These are phyloP conservation scores for Sherardia arvensis DNA, from an alignment of 257 asterid species.

Conservation along the genomic window DNA sequence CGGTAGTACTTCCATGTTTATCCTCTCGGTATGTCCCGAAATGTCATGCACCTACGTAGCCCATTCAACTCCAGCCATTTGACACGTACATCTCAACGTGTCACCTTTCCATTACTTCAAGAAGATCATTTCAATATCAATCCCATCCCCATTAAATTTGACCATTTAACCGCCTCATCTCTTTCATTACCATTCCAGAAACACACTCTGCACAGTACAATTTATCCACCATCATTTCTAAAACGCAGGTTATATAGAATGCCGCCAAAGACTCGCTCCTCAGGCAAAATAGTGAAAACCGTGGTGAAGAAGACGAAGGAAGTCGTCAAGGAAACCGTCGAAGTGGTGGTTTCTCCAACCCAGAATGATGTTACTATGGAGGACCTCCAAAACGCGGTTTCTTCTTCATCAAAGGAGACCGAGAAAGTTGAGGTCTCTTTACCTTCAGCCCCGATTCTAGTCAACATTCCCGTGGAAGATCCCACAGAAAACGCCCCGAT, in stretches of 20 bases:
- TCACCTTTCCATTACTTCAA: not conserved
- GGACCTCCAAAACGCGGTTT: not conserved
- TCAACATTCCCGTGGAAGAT: conserved; percentile 17
- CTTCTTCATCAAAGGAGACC: conserved; percentile 28
- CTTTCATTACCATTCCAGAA: not conserved
- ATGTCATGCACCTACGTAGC: conserved; percentile 28
- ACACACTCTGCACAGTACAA: not conserved
- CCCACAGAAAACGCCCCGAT: not conserved
- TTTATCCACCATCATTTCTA: not conserved
- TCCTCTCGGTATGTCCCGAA: not conserved
- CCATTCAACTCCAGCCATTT: not conserved
- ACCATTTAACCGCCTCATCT: not conserved
- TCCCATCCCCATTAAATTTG: not conserved
- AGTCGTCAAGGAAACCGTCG: conserved; percentile 56
- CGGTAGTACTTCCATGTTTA: no score
- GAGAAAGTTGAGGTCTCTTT: conserved; percentile 27
- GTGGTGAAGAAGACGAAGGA: conserved; percentile 47
- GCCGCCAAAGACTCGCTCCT: conserved; percentile 54
- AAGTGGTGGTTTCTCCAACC: conserved; percentile 36
- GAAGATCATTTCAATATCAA: not conserved
- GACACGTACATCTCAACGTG: conserved; percentile 45
- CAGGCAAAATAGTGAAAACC: conserved; percentile 20
- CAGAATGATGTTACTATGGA: conserved; percentile 6
- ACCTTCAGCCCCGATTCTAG: conserved; percentile 2
- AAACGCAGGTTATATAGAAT: conserved; percentile 16